Evolutionary conservation across 306 rosid genomes (phyloP).

Genomic region (Pterocarpus macrocarpus): DNA sequence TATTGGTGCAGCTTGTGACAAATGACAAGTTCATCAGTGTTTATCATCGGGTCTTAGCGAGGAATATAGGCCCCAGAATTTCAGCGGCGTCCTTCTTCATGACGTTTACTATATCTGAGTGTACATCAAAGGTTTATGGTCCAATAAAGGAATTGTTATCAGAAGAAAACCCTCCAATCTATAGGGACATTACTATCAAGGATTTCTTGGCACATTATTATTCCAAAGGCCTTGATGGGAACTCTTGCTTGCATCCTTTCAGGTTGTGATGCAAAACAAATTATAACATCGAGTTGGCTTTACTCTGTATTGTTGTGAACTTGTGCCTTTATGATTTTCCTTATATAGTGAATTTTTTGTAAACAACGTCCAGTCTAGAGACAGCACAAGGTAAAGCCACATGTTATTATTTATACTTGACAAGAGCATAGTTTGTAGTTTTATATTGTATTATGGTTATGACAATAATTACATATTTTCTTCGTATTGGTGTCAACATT

Average conservation of each 20-base stretch:
- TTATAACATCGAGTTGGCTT: no score
- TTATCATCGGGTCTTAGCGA: conserved; percentile 50
- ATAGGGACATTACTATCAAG: conserved; percentile 24
- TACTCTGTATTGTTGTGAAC: no score
- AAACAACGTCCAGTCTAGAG: no score
- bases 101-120: background rate
- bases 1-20: conserved; percentile 42
- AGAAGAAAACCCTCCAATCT: conserved; percentile 47
- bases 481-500: no score
- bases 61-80: conserved; percentile 47
- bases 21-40: conserved; percentile 55
- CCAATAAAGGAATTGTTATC: conserved; percentile 56
- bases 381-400: no score
- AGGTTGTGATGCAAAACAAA: background rate
- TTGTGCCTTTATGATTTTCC: no score
- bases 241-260: background rate
- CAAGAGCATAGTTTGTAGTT: no score
- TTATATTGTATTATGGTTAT: no score
- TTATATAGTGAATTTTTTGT: no score
- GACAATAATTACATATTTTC: no score
- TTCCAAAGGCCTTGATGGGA: conserved; percentile 29
- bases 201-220: conserved; percentile 23
- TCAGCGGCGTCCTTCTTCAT: conserved; percentile 51
- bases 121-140: conserved; percentile 20
- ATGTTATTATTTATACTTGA: no score